Conservation (phyloP, 495 filamentous ascomycete species). For the Podospora pseudocomata region DNA sequence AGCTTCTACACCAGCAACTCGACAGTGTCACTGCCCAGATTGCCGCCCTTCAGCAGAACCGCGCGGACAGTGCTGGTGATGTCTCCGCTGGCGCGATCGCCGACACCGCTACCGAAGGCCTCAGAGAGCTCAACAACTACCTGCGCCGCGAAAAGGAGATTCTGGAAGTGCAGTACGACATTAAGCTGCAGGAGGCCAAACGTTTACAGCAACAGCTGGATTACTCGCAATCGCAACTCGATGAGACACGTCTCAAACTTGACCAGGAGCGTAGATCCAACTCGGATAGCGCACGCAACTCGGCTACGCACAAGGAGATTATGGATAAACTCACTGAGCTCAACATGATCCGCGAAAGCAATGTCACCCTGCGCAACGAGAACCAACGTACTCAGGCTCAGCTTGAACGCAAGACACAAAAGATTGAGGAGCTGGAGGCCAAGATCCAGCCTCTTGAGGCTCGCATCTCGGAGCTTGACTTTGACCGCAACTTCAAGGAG, state of each 20-base stretch:
- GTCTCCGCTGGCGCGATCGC: conserved; percentile 36
- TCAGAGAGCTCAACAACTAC: conserved; percentile 85
- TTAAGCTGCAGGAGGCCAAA: conserved; percentile 80
- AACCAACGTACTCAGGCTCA: conserved; percentile 71
- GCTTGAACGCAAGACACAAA: conserved; percentile 67
- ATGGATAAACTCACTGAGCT: conserved; percentile 92
- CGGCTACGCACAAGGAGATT: conserved; percentile 76
- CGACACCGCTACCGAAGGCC: conserved; percentile 59
- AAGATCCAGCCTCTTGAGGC: conserved; percentile 80
- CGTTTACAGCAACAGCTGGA: conserved; percentile 86
- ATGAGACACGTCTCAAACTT: conserved; percentile 79
- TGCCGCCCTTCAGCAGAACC: conserved; percentile 67
- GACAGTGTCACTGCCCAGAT: conserved; percentile 79
- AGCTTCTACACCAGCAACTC: conserved; percentile 80
- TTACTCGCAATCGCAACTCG: conserved; percentile 77
- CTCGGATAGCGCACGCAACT: conserved; percentile 63
- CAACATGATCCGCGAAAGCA: conserved; percentile 92
- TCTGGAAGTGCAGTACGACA: conserved; percentile 87
- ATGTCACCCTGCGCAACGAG: conserved; percentile 79
- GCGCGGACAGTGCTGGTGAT: conserved; percentile 50
- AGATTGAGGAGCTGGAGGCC: conserved; percentile 66
- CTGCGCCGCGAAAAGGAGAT: conserved; percentile 97
- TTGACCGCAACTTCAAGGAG: conserved; percentile 70
- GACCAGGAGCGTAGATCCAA: conserved; percentile 81
- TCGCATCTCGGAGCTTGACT: conserved; percentile 74